Percentiles rank a stretch among this genome's conserved stretches.
phyloP scores from a whole-genome alignment of 176 grass and related monocot genomes.

The Zea luxurians region DNA sequence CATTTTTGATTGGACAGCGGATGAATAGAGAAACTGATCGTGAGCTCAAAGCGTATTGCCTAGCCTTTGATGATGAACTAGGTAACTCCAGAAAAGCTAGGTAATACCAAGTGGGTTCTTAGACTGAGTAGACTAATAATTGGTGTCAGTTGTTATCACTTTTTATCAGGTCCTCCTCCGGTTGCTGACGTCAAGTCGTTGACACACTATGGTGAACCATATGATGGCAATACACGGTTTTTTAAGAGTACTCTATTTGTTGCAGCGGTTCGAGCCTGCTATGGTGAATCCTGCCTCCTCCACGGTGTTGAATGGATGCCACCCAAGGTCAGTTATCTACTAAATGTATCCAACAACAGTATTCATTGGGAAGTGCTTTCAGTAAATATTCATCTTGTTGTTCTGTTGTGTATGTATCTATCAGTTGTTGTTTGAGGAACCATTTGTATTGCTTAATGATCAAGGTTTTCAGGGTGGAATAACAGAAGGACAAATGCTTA shows the following conservation, averaged over 20 bases:
- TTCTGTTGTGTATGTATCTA: not conserved
- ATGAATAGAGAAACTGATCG: conserved; percentile 97
- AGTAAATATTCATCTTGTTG: conserved; percentile 20
- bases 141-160: conserved; percentile 23
- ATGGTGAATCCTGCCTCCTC: conserved; percentile 82
- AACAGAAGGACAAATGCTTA: conserved; percentile 96
- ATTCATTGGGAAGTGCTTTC: not conserved
- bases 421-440: not conserved
- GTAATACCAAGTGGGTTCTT: conserved; percentile 38
- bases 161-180: conserved; percentile 59
- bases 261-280: conserved; percentile 91
- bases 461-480: conserved; percentile 92
- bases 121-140: conserved; percentile 15
- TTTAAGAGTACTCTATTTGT: conserved; percentile 90
- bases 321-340: conserved; percentile 69
- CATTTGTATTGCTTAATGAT: conserved; percentile 56
- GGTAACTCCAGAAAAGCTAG: conserved; percentile 68
- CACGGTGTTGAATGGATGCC: conserved; percentile 98
- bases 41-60: conserved; percentile 94
- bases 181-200: conserved; percentile 86
- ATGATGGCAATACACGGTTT: conserved; percentile 93
- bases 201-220: conserved; percentile 98
- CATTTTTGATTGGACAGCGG: conserved; percentile 94
- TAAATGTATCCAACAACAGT: conserved; percentile 19
- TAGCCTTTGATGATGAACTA: conserved; percentile 95